Percentiles rank a stretch among this genome's conserved stretches.
phyloP scores from a whole-genome alignment of 2,329 filamentous ascomycete genomes.

The Penicillium sp. region DNA sequence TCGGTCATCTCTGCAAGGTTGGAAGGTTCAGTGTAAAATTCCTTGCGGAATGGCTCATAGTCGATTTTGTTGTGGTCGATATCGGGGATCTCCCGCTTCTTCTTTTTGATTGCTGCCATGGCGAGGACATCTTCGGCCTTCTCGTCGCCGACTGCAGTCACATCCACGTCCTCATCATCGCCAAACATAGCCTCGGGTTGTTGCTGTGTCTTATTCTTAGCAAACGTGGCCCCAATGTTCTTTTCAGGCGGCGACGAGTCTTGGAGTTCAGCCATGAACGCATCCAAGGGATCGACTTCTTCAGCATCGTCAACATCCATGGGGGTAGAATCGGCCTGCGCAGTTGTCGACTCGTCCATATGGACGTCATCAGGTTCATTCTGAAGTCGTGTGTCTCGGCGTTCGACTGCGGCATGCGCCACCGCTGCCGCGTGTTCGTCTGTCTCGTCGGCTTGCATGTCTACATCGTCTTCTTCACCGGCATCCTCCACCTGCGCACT shows the following conservation, averaged over 20 bases:
- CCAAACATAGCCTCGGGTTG: slow-evolving; percentile 85
- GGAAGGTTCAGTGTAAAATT: slow-evolving; percentile 88
- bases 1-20: slow-evolving; percentile 81
- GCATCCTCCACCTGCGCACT: slow-evolving; percentile 59
- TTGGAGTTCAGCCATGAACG: slow-evolving; percentile 81
- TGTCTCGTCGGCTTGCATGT: slow-evolving; percentile 72
- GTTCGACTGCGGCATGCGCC: slow-evolving; percentile 79
- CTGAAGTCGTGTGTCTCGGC: slow-evolving; percentile 67
- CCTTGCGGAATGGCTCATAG: slow-evolving; percentile 82
- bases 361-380: slow-evolving; percentile 48
- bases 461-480: slow-evolving; percentile 70
- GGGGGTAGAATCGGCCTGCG: slow-evolving; percentile 35
- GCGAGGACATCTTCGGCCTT: slow-evolving; percentile 64
- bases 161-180: slow-evolving; percentile 70
- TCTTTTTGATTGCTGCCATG: slow-evolving; percentile 61
- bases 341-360: slow-evolving; percentile 43
- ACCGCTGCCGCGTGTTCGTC: slow-evolving; percentile 88
- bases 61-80: slow-evolving; percentile 85
- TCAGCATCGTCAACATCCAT: slow-evolving; percentile 47
- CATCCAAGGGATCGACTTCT: slow-evolving; percentile 87
- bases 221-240: slow-evolving; percentile 32
- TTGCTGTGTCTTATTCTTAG: slow-evolving; percentile 53
- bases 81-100: slow-evolving; percentile 92
- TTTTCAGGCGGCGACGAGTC: slow-evolving; percentile 50
- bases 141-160: slow-evolving; percentile 60